phyloP scores from a whole-genome alignment of 768 basidiomycete species.

The Kwoniella shandongensis region DNA sequence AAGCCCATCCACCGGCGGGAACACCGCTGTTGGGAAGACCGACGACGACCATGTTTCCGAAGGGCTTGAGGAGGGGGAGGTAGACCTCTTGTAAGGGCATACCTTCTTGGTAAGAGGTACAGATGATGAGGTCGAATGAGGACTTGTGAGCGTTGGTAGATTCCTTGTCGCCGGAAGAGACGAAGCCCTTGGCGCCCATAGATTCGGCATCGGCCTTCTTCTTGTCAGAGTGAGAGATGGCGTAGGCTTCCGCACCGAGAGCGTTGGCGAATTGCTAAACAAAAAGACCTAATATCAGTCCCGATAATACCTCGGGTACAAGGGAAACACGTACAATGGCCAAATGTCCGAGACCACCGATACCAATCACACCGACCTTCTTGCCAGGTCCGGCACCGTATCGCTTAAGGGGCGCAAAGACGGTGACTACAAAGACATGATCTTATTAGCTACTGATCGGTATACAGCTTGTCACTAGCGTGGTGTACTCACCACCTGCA shows the following conservation, averaged over 20 bases:
- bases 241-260: slow-evolving; percentile 62
- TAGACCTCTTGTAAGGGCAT: slow-evolving; percentile 9
- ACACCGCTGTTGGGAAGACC: slow-evolving; percentile 41
- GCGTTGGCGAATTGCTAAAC: slow-evolving; percentile 54
- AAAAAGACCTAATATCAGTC: too few species aligned
- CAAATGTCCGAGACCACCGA: slow-evolving; percentile 34
- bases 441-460: too few species aligned
- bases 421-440: slow-evolving; percentile 28
- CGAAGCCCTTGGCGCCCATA: slow-evolving; percentile 62
- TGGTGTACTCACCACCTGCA: slow-evolving; percentile 22
- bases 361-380: slow-evolving; percentile 48
- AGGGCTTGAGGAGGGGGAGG: slow-evolving; percentile 27
- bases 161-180: slow-evolving; percentile 56
- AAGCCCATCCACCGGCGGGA: slow-evolving; percentile 52
- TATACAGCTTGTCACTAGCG: too few species aligned
- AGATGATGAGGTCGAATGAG: slow-evolving; percentile 54
- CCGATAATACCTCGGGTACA: too few species aligned
- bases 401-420: slow-evolving; percentile 39
- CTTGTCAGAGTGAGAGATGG: slow-evolving; percentile 60
- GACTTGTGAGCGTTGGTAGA: slow-evolving; percentile 43
- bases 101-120: slow-evolving; percentile 56
- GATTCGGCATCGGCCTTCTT: slow-evolving; percentile 63
- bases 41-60: slow-evolving; percentile 30
- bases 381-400: slow-evolving; percentile 48
- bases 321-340: slow-evolving; percentile 1